These are phyloP conservation scores for Neoarthrinium moseri DNA, from an alignment of 2,329 filamentous ascomycete species.

Conservation along the genomic window DNA sequence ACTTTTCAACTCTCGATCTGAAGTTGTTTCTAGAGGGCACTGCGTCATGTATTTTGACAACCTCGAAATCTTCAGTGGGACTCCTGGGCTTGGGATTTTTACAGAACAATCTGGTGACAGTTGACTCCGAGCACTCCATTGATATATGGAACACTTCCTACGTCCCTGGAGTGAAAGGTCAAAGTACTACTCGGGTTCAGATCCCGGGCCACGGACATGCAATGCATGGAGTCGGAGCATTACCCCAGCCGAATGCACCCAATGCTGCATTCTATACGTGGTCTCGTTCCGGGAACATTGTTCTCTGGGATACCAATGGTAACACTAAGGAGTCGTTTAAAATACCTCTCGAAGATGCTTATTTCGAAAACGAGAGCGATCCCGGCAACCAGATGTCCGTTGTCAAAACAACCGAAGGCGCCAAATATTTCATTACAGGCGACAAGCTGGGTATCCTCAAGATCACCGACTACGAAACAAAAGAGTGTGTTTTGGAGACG, in stretches of 20 bases:
- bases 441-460: constrained; percentile 84
- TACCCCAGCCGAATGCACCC: constrained; percentile 58
- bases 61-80: constrained; percentile 37
- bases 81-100: constrained; percentile 70
- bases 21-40: constrained; percentile 44
- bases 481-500: constrained; percentile 64
- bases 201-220: constrained; percentile 64
- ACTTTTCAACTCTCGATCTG: constrained; percentile 54
- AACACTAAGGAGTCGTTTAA: constrained; percentile 62
- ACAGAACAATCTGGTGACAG: constrained; percentile 65
- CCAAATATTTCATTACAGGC: constrained; percentile 72
- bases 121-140: constrained; percentile 75
- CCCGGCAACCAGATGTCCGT: constrained; percentile 58
- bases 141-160: constrained; percentile 59
- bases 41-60: constrained; percentile 36
- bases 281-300: constrained; percentile 76
- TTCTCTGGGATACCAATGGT: constrained; percentile 80
- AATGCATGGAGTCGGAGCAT: constrained; percentile 70
- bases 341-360: constrained; percentile 66
- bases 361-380: constrained; percentile 49
- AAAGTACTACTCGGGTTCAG: constrained; percentile 45
- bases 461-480: constrained; percentile 62
- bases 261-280: constrained; percentile 83
- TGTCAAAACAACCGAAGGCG: constrained; percentile 59
- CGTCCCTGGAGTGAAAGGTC: constrained; percentile 36